Evolutionary conservation across 768 basidiomycete species (phyloP).

Genomic region (Boletus subcaerulescens): DNA sequence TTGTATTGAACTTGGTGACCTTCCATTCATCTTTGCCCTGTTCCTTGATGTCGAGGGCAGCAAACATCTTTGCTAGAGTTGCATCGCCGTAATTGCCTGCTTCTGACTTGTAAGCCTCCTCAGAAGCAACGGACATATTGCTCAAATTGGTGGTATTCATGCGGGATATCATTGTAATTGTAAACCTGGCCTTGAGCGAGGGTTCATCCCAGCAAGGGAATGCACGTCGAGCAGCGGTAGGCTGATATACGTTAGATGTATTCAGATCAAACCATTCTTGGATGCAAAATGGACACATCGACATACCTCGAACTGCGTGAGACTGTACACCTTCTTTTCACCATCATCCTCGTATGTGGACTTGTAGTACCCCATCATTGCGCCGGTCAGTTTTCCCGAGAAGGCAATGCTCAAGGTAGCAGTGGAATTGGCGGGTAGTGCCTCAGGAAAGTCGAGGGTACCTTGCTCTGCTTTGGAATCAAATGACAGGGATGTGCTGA

Average conservation of each 20-base stretch:
- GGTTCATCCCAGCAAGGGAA: constrained; percentile 97
- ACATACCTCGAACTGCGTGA: constrained; percentile 86
- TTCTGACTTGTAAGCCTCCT: constrained; percentile 43
- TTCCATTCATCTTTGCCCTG: constrained; percentile 58
- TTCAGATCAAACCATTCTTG: background rate
- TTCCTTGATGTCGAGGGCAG: constrained; percentile 37
- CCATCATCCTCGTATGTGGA: constrained; percentile 62
- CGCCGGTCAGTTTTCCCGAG: constrained; percentile 60
- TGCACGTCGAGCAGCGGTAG: constrained; percentile 78
- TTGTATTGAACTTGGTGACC: constrained; percentile 74
- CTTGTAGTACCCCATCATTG: constrained; percentile 84
- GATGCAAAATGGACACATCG: background rate
- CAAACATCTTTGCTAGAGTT: constrained; percentile 41
- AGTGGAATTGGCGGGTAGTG: constrained; percentile 64
- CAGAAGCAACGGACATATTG: constrained; percentile 82
- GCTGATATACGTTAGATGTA: constrained; percentile 38
- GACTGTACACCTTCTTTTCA: constrained; percentile 61
- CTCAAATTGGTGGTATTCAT: constrained; percentile 71
- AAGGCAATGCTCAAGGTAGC: constrained; percentile 71
- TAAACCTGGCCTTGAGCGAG: constrained; percentile 78
- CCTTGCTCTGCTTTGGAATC: constrained; percentile 66
- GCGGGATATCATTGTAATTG: constrained; percentile 77
- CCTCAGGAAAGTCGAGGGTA: constrained; percentile 53
- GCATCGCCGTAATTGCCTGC: constrained; percentile 28
- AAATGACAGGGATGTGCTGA: constrained; percentile 43